Base-by-base conservation (phyloP, 1,139 yeast species). In the Candida tetrigidarum region DNA sequence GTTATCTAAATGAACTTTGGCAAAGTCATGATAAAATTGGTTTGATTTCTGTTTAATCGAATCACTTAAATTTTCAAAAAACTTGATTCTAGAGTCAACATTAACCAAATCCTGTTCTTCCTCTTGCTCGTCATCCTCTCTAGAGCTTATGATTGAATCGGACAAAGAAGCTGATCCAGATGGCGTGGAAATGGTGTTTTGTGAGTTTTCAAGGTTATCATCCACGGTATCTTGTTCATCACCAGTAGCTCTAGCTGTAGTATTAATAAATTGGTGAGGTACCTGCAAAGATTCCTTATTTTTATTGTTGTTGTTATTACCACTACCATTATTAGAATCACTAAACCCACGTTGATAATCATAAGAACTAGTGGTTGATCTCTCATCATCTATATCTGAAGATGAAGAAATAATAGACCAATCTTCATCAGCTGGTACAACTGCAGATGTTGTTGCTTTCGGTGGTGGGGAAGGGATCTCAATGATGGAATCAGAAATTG, bases 391-490 rank as follows among this genome's bases (percentile, higher is more conserved):
- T 39, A 67, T 49, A 41, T 73, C 78, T 1, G 78, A 72, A 18
- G 71, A 71, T 3, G 75, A 70, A 10, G 76, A 71, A 30, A 74
- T 74, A 36, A 74, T 69, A 3, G 78, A 68, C 79, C 79, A 74
- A 42, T 73, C 78, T 57, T 74, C 79, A 41, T 65, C 70, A 35
- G 45, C 32, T 2, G 50, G 35, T 7, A 19, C 36, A n/a, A 32
- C 36, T 6, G 12, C 14, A 4, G 15, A n/a, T 11, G 22, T 30
- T 11, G 32, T 4, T 12, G 16, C n/a, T 19, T 5, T 6, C 6
- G 36, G 23, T 32, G 25, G 26, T 32, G 36, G 36, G n/a, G 36
- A 12, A 11, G 36, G 36, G 11, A 32, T 32, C 12, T 32, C 36
- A n/a, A 32, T 25, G 9, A 32, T 32, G 8, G 36, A 32, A 32